Base-by-base conservation (phyloP, 2,329 filamentous ascomycete genomes). In the Botryotinia convoluta region DNA sequence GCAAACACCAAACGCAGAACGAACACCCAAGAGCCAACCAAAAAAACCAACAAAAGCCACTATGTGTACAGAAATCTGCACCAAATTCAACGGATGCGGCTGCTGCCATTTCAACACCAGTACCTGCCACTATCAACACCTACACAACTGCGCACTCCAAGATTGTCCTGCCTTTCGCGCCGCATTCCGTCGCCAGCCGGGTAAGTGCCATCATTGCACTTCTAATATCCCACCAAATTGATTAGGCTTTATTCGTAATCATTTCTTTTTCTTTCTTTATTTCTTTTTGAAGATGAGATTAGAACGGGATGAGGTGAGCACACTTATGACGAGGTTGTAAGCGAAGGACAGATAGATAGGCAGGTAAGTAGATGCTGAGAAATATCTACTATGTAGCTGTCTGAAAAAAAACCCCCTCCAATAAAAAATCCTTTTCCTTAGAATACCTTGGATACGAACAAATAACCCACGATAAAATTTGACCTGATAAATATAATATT, bases 331-430 rank as follows among this genome's bases (percentile, higher is more conserved):
- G n/a, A 12, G 16, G 16, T 32, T 5, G 3, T 35, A 35, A 35
- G 20, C 20, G 57, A 35, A 22, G 18, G 12, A 35, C 14, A 22
- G 18, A 22, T 60, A 35, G 20, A 5, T 32, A 9, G 4, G 54
- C 35, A 12, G 29, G 57, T 20, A 12, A 18, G 57, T 20, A 22
- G 29, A 35, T 22, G 57, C 29, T n/a, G 26, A 35, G 8, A 29
- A 22, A 1, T 22, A 22, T 59, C 29, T 59, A 20, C 8, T 12
- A 10, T 35, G 3, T 22, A 54, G 10, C 22, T 16, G 10, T 54
- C 10, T n/a, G 20, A 7, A n/a, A n/a, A 16, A 10, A n/a, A n/a
- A n/a, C n/a, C n/a, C 0, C 1, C 22, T 12, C 26, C 1, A n/a
- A n/a, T 54, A 16, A n/a, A 54, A n/a, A 48, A 7, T 0, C 18